These are phyloP conservation scores for Fusarium tjaetaba DNA, from an alignment of 2,329 filamentous ascomycete genomes.

Conservation along the genomic window DNA sequence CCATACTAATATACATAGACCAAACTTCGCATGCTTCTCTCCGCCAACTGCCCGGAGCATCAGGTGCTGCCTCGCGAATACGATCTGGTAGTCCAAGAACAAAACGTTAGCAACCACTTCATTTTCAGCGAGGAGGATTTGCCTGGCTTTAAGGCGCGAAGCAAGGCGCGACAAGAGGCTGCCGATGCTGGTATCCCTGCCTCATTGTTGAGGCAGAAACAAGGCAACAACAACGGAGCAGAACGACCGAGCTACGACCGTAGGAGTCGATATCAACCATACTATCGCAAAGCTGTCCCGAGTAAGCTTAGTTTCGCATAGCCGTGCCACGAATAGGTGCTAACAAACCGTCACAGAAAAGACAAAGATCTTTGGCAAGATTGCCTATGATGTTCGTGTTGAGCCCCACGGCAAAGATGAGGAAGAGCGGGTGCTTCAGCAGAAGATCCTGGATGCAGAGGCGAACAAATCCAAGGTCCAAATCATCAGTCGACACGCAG, in stretches of 20 bases:
- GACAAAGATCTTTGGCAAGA: conserved; percentile 77
- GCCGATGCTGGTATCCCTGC: conserved; percentile 68
- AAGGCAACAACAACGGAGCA: conserved; percentile 37
- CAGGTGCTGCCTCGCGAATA: conserved; percentile 88
- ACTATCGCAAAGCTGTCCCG: conserved; percentile 76
- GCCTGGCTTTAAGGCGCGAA: conserved; percentile 61
- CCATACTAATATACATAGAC: conserved; percentile 38
- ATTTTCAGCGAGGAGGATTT: conserved; percentile 95
- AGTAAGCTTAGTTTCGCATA: conserved; percentile 61
- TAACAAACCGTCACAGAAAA: conserved; percentile 68
- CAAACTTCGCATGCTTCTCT: conserved; percentile 71
- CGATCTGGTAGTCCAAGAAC: conserved; percentile 73
- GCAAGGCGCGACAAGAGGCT: conserved; percentile 65
- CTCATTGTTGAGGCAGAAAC: conserved; percentile 60
- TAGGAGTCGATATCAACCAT: conserved; percentile 63
- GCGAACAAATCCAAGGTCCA: conserved; percentile 60
- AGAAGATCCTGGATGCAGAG: conserved; percentile 61
- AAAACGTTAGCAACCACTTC: conserved; percentile 82
- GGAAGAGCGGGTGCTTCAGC: conserved; percentile 71
- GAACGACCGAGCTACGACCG: conserved; percentile 60
- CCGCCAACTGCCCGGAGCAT: conserved; percentile 72
- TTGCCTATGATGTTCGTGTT: conserved; percentile 80
- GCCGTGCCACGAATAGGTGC: background rate
- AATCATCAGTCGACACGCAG: conserved; percentile 61
- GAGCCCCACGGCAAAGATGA: conserved; percentile 78